Evolutionary conservation across 306 rosid species (phyloP), one percentile per base, ranked within the genome.

Genomic region (Corylus avellana): DNA sequence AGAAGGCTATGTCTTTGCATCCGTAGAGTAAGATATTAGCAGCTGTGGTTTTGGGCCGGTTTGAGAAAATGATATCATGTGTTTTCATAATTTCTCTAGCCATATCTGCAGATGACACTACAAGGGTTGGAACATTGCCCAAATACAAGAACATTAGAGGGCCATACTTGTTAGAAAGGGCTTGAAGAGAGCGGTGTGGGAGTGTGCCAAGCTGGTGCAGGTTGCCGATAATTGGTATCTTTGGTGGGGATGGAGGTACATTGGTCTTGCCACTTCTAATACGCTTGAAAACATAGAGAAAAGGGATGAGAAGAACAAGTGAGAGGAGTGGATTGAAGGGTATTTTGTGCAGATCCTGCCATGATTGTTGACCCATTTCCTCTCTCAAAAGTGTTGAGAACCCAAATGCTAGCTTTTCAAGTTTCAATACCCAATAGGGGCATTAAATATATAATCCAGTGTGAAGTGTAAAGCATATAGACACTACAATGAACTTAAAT

Each of bases 41-140:
- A 1, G 78, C 81, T 0, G 80, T 84, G 5, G 73, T 16, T 54
- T 57, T 10, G 3, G 86, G 76, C 48, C 86, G 71, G 70, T 78
- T 70, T 1, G 78, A 78, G 75, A 76, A 78, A 22, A 17, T 48
- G 18, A 51, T 10, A 16, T 87, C 87, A 29, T 81, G 85, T 18
- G 53, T 71, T 74, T 87, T 78, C n/a, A 78, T 22, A 0, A 84
- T 20, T 37, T 87, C 78, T 54, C 35, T 81, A 1, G 63, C 64
- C 77, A 84, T 76, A 4, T 78, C 74, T 32, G 82, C 82, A 20
- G 86, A 84, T 7, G 87, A 84, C 32, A 80, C 80, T 18, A 80
- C 75, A 13, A 80, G 75, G 25, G 77, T 32, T 25, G 73, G 84
- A 3, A 25, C 18, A 14, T 32, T 53, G n/a, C 79, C 79, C 4